These are phyloP conservation scores for Cercospora beticola DNA, from an alignment of 2,329 filamentous ascomycete genomes.

Conservation along the genomic window DNA sequence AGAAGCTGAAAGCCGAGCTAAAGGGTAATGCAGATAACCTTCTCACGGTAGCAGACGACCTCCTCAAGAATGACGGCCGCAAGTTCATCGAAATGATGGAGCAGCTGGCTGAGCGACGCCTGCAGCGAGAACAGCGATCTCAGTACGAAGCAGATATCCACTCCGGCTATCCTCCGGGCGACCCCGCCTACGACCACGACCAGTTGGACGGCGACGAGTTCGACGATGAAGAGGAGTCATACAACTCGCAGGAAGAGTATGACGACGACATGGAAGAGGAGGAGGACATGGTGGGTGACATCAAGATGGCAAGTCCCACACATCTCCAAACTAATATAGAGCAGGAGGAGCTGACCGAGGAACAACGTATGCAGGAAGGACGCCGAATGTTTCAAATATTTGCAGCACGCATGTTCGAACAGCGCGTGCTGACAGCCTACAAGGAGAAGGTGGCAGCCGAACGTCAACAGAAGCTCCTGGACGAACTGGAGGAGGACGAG, in stretches of 20 bases:
- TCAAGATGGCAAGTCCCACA: slow-evolving; percentile 25
- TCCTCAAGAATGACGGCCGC: slow-evolving; percentile 97
- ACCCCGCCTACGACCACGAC: slow-evolving; percentile 59
- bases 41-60: slow-evolving; percentile 95
- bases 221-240: slow-evolving; percentile 71
- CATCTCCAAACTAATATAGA: slow-evolving; percentile 42
- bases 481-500: slow-evolving; percentile 86
- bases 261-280: slow-evolving; percentile 60
- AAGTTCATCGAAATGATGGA: slow-evolving; percentile 99
- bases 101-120: slow-evolving; percentile 91
- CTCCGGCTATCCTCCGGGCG: slow-evolving; percentile 45
- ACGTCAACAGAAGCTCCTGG: slow-evolving; percentile 83
- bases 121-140: slow-evolving; percentile 93
- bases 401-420: slow-evolving; percentile 98
- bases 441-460: slow-evolving; percentile 94
- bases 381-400: slow-evolving; percentile 99
- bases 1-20: slow-evolving; percentile 39
- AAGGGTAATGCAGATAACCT: slow-evolving; percentile 73
- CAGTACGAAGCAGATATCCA: slow-evolving; percentile 65
- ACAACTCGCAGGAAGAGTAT: slow-evolving; percentile 63
- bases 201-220: slow-evolving; percentile 72
- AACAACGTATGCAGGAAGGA: slow-evolving; percentile 98
- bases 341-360: slow-evolving; percentile 94
- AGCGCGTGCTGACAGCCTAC: slow-evolving; percentile 94
- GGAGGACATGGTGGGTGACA: slow-evolving; percentile 58